phyloP scores from a whole-genome alignment of 306 rosid genomes.

The Urtica urens region DNA sequence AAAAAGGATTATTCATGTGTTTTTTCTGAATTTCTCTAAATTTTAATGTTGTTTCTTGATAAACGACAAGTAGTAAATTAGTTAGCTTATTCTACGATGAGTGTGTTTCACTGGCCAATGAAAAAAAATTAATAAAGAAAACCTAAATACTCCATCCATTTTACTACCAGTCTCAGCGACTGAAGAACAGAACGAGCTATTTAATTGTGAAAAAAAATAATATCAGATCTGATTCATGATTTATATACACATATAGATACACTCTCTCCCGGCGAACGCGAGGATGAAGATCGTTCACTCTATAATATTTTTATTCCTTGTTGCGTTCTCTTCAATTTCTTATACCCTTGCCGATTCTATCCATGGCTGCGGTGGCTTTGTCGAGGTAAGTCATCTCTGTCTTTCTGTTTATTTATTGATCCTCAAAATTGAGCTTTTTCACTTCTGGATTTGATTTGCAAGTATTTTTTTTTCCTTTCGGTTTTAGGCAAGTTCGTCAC shows the following conservation, averaged over 20 bases:
- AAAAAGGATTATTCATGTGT: too few relatives aligned
- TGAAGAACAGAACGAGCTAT: too few relatives aligned
- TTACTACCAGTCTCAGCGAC: too few relatives aligned
- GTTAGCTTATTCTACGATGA: too few relatives aligned
- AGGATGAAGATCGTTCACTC: conserved; percentile 33
- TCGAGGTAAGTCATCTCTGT: conserved; percentile 32
- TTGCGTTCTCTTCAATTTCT: conserved; percentile 27
- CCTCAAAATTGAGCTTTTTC: background rate
- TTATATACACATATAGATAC: background rate
- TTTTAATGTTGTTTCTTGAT: too few relatives aligned
- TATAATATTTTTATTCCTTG: conserved; percentile 14
- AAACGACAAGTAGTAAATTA: too few relatives aligned
- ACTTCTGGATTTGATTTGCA: background rate
- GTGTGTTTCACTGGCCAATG: too few relatives aligned
- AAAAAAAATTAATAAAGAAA: too few relatives aligned
- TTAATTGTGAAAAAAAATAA: too few relatives aligned
- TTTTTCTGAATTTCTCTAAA: too few relatives aligned
- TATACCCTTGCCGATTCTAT: conserved; percentile 54
- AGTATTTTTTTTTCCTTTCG: background rate
- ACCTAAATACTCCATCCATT: too few relatives aligned
- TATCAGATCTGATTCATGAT: background rate
- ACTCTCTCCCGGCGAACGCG: conserved; percentile 12
- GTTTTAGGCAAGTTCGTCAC: conserved; percentile 61
- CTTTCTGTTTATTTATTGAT: background rate
- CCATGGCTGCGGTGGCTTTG: conserved; percentile 67